Evolutionary conservation across 2,329 filamentous ascomycete species (phyloP).

Genomic region (Calonectria naviculata): DNA sequence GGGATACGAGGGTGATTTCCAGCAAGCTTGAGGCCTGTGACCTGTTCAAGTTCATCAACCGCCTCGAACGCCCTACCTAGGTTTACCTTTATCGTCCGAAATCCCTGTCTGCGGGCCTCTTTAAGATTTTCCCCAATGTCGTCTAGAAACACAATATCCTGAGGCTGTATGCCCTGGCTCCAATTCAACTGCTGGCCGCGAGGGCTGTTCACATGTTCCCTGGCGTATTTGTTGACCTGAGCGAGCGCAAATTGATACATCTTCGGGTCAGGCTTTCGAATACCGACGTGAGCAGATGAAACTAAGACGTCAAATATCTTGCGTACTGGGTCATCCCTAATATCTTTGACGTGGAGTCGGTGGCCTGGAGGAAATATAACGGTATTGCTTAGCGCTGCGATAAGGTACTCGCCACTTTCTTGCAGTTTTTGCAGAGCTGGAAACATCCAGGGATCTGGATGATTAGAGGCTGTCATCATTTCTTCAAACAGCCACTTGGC

Average conservation of each 20-base stretch:
- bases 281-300: slow-evolving; percentile 84
- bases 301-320: slow-evolving; percentile 88
- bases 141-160: slow-evolving; percentile 87
- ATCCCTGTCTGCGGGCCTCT: slow-evolving; percentile 77
- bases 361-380: slow-evolving; percentile 85
- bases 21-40: slow-evolving; percentile 75
- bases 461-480: slow-evolving; percentile 83
- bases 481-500: slow-evolving; percentile 85
- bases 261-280: slow-evolving; percentile 85
- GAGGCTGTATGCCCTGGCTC: slow-evolving; percentile 63
- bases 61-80: slow-evolving; percentile 84
- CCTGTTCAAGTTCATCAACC: slow-evolving; percentile 81
- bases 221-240: slow-evolving; percentile 72
- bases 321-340: slow-evolving; percentile 67
- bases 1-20: slow-evolving; percentile 65
- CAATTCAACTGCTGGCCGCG: slow-evolving; percentile 56
- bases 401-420: slow-evolving; percentile 71
- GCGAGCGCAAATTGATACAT: slow-evolving; percentile 83
- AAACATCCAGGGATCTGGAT: slow-evolving; percentile 87
- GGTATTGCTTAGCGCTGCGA: slow-evolving; percentile 92
- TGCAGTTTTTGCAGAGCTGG: slow-evolving; percentile 80
- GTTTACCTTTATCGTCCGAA: slow-evolving; percentile 86
- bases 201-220: slow-evolving; percentile 55
- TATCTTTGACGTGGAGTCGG: slow-evolving; percentile 66
- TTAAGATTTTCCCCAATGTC: slow-evolving; percentile 96